A percentile compares a stretch with the other conserved stretches of the same genome.
Evolutionary conservation across 2,329 filamentous ascomycete species (phyloP).

Genomic region (Amauroascus niger): DNA sequence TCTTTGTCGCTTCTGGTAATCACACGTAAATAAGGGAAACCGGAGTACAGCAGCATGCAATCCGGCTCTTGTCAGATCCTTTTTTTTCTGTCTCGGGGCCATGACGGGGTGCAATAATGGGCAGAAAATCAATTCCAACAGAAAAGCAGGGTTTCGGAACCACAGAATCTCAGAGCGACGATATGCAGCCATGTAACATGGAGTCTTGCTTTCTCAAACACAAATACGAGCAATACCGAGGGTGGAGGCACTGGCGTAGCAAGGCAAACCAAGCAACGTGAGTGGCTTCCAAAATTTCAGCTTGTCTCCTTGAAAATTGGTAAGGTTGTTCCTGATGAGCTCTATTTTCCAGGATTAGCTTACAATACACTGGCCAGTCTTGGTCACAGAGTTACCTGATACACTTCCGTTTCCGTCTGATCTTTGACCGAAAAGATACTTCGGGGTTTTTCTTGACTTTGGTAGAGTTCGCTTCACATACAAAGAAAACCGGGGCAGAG

Average conservation of each 20-base stretch:
- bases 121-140: slow-evolving; percentile 1
- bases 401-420: slow-evolving; percentile 5
- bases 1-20: neutral
- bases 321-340: neutral
- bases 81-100: neutral
- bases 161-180: slow-evolving; percentile 4
- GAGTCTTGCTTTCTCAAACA: neutral
- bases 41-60: slow-evolving; percentile 6
- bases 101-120: neutral
- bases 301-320: neutral
- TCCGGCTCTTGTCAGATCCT: neutral
- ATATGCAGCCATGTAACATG: slow-evolving; percentile 6
- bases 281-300: slow-evolving; percentile 4
- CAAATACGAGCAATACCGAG: slow-evolving; percentile 1
- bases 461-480: neutral
- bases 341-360: neutral
- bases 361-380: neutral
- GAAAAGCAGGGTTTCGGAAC: slow-evolving; percentile 1
- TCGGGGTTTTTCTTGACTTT: neutral
- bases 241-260: neutral
- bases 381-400: slow-evolving; percentile 1
- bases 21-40: neutral
- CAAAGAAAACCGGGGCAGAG: neutral
- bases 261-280: neutral
- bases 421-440: neutral